Evolutionary conservation across 805 yeast genomes (phyloP).

Genomic region (Ogataea siamensis): DNA sequence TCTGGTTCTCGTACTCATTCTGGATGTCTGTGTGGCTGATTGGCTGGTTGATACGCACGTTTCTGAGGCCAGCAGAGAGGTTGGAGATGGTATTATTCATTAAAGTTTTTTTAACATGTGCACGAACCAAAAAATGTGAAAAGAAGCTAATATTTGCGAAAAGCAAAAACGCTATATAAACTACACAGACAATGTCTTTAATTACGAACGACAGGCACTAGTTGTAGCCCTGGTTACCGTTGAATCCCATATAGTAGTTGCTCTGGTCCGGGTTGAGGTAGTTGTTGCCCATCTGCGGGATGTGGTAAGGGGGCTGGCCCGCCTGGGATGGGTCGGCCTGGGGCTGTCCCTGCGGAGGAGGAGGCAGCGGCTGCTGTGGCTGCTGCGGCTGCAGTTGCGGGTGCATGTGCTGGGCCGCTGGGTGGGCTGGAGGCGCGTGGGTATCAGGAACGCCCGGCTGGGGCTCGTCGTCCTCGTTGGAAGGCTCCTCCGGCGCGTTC

Average conservation of each 20-base stretch:
- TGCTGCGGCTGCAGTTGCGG: slow-evolving; percentile 36
- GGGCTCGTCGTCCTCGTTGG: slow-evolving; percentile 54
- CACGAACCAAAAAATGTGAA: slow-evolving; percentile 2
- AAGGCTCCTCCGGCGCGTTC: slow-evolving; percentile 90
- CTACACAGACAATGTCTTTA: slow-evolving; percentile 13
- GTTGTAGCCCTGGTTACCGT: slow-evolving; percentile 30
- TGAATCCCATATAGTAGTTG: slow-evolving; percentile 30
- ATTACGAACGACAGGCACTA: slow-evolving; percentile 5
- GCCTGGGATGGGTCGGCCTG: slow-evolving; percentile 25
- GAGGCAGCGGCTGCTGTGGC: slow-evolving; percentile 31
- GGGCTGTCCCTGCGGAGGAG: slow-evolving; percentile 28
- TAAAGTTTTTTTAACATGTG: slow-evolving; percentile 9
- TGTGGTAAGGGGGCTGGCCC: slow-evolving; percentile 24
- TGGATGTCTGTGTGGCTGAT: slow-evolving; percentile 40
- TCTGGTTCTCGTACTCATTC: slow-evolving; percentile 43
- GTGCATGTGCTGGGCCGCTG: slow-evolving; percentile 31
- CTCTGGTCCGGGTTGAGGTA: slow-evolving; percentile 29
- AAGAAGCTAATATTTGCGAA: slow-evolving; percentile 1
- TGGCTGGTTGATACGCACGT: slow-evolving; percentile 32
- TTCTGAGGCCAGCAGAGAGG: slow-evolving; percentile 39
- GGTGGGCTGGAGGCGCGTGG: slow-evolving; percentile 21
- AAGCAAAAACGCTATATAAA: slow-evolving; percentile 7
- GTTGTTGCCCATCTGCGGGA: slow-evolving; percentile 28
- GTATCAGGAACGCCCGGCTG: slow-evolving; percentile 21
- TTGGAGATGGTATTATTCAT: slow-evolving; percentile 35